Evolutionary conservation across 2,329 filamentous ascomycete genomes (phyloP).

Genomic region (Phaeosphaeriaceae sp.): DNA sequence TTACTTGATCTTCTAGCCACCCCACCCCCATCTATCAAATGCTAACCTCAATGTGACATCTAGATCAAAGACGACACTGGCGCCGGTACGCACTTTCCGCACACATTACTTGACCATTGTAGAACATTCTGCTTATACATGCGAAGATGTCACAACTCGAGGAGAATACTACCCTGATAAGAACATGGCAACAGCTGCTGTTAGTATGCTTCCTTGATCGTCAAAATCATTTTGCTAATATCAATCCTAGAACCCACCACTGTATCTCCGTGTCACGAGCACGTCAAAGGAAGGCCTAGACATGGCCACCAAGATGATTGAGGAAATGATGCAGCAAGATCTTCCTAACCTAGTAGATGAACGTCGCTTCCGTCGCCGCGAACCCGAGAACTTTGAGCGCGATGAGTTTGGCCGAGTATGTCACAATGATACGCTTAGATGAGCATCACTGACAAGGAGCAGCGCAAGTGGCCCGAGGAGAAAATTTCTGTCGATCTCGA

Average conservation of each 20-base stretch:
- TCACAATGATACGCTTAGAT: neutral
- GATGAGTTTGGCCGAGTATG: constrained; percentile 89
- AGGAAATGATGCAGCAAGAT: constrained; percentile 96
- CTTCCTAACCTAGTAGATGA: constrained; percentile 95
- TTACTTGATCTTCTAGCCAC: constrained; percentile 56
- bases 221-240: neutral
- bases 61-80: constrained; percentile 99
- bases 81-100: constrained; percentile 90
- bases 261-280: constrained; percentile 95
- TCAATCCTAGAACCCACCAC: constrained; percentile 75
- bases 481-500: constrained; percentile 91
- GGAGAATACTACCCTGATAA: constrained; percentile 98
- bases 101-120: constrained; percentile 66
- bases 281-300: constrained; percentile 92
- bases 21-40: constrained; percentile 74
- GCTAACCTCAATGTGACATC: constrained; percentile 89
- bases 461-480: constrained; percentile 99
- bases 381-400: constrained; percentile 80
- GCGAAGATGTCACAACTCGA: constrained; percentile 96
- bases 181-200: constrained; percentile 91
- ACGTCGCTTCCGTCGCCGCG: constrained; percentile 84
- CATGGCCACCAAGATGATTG: constrained; percentile 82
- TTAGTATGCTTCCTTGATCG: constrained; percentile 51
- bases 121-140: constrained; percentile 66
- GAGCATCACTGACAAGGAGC: constrained; percentile 30